These are phyloP conservation scores for Amanita phalloides DNA, from an alignment of 768 basidiomycete species.

Conservation along the genomic window DNA sequence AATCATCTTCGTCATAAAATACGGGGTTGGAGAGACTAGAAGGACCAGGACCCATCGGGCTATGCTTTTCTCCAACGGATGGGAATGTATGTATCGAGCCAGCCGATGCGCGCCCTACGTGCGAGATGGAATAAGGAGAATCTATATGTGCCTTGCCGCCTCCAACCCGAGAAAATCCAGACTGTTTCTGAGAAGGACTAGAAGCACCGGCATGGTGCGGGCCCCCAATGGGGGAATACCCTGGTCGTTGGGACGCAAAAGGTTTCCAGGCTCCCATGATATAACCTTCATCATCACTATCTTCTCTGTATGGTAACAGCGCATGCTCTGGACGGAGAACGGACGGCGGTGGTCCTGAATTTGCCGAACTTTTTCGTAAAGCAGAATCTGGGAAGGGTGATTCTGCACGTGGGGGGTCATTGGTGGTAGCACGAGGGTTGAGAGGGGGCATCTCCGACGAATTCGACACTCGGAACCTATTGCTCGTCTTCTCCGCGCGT, in stretches of 20 bases:
- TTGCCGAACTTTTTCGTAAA: constrained; percentile 38
- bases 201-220: constrained; percentile 9
- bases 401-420: constrained; percentile 13
- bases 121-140: constrained; percentile 70
- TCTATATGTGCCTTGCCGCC: constrained; percentile 85
- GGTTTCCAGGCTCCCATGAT: constrained; percentile 96
- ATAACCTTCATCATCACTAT: constrained; percentile 73
- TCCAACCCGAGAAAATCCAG: constrained; percentile 76
- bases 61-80: constrained; percentile 32
- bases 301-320: constrained; percentile 63
- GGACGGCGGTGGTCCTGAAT: constrained; percentile 54
- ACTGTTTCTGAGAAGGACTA: constrained; percentile 12
- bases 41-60: constrained; percentile 8
- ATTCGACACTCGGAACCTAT: constrained; percentile 1
- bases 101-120: constrained; percentile 16
- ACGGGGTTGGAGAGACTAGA: constrained; percentile 6
- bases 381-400: constrained; percentile 22
- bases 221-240: constrained; percentile 36
- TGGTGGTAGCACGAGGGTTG: constrained; percentile 17
- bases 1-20: constrained; percentile 28
- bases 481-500: constrained; percentile 8
- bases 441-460: constrained; percentile 31
- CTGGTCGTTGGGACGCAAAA: constrained; percentile 35
- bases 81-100: constrained; percentile 56
- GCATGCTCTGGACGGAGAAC: constrained; percentile 77